Evolutionary conservation across 116 monocot species (phyloP), one percentile per base, ranked within the genome.

Genomic region (Iris pallida): DNA sequence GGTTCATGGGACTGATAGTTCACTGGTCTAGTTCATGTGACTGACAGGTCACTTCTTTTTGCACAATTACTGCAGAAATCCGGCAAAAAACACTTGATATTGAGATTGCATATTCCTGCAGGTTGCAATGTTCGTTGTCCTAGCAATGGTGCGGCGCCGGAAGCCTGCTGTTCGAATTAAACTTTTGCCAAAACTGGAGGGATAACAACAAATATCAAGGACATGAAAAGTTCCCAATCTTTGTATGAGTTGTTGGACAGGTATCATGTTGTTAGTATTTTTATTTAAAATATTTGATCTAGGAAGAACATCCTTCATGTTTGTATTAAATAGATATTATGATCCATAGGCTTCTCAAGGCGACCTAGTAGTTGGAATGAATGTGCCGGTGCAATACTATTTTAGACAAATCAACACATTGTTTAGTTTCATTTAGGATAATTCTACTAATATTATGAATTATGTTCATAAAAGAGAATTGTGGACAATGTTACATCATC

Each of bases 81-180:
- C n/a, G n/a, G n/a, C n/a, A n/a, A n/a, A n/a, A n/a, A n/a, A n/a
- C n/a, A n/a, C n/a, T n/a, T n/a, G n/a, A n/a, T n/a, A n/a, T n/a
- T 51, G 5, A 53, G 4, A 54, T 61, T 20, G 44, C 15, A 16
- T 16, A 53, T 41, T 51, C 20, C 16, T 66, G 44, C 80, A 98
- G 98, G 93, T 98, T 68, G 93, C 93, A 48, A 88, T 98, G 17
- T 93, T 98, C 81, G 80, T 78, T 54, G 90, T 90, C 30, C 71
- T 93, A 55, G 90, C 93, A 16, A 83, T 98, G 88, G 79, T 77
- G 54, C 64, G 93, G 62, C 78, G 90, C 15, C 56, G 88, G 63
- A 98, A 98, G 69, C 88, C 93, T 59, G 93, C 93, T 55, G 72
- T 80, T 55, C 74, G 93, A 1, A 69, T 81, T 46, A 84, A 7